Conservation (phyloP, 805 yeast species). For the Hanseniaspora lindneri region DNA sequence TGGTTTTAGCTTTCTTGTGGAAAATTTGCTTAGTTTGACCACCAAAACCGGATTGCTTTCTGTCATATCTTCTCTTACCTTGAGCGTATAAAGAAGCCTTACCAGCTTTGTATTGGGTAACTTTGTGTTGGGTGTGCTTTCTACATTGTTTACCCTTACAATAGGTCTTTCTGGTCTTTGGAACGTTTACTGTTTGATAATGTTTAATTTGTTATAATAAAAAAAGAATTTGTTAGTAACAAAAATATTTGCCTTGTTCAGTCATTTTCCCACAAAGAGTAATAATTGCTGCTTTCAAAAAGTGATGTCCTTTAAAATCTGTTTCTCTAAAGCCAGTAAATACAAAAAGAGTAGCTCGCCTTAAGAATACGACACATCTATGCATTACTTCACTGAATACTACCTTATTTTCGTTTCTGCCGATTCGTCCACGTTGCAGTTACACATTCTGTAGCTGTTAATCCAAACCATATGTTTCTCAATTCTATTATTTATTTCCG, state of each 20-base stretch:
- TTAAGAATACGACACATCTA: too few species aligned
- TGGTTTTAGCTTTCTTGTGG: slow-evolving; percentile 99
- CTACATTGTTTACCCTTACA: slow-evolving; percentile 99
- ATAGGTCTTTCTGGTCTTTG: slow-evolving; percentile 99
- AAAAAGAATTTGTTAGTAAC: slow-evolving; percentile 1
- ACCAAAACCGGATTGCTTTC: slow-evolving; percentile 99
- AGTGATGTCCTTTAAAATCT: too few species aligned
- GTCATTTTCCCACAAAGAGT: too few species aligned
- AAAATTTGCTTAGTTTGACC: slow-evolving; percentile 99
- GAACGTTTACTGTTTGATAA: slow-evolving; percentile 78
- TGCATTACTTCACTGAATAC: too few species aligned
- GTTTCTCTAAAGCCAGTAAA: too few species aligned
- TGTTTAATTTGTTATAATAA: background rate
- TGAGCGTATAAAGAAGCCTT: slow-evolving; percentile 98
- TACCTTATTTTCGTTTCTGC: too few species aligned
- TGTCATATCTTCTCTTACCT: slow-evolving; percentile 99
- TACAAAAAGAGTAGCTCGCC: too few species aligned
- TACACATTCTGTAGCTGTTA: too few species aligned
- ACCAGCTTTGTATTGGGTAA: slow-evolving; percentile 99
- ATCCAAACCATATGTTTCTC: too few species aligned
- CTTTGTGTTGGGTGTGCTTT: slow-evolving; percentile 99
- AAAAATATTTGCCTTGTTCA: too few species aligned
- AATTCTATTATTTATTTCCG: background rate
- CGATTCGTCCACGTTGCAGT: too few species aligned
- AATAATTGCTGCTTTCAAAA: too few species aligned